Percentiles rank a stretch among this genome's conserved stretches.
phyloP scores from a whole-genome alignment of 2,329 filamentous ascomycete genomes.

The Pseudogymnoascus sp. region DNA sequence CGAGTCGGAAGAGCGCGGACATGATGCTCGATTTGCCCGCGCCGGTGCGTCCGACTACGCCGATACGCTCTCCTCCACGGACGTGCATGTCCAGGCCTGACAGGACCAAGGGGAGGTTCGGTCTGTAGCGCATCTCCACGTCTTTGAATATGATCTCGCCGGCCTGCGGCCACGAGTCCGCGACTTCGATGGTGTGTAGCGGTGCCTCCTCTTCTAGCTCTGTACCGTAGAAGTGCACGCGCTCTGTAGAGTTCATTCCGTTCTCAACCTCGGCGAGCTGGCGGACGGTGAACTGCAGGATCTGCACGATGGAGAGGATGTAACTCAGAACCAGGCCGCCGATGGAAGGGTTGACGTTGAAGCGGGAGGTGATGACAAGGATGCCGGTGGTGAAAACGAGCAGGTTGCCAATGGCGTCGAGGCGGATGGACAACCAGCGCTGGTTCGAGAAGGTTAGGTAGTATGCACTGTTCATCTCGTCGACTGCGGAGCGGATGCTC shows the following conservation, averaged over 20 bases:
- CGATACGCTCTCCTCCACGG: conserved; percentile 67
- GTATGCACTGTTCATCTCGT: conserved; percentile 90
- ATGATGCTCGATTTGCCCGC: conserved; percentile 81
- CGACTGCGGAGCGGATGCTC: conserved; percentile 65
- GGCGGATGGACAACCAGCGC: conserved; percentile 78
- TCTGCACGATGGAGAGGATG: conserved; percentile 85
- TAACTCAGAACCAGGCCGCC: conserved; percentile 86
- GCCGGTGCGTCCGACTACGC: conserved; percentile 73
- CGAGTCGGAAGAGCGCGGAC: conserved; percentile 71
- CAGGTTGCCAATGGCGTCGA: conserved; percentile 76
- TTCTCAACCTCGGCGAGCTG: conserved; percentile 95
- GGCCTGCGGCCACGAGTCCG: conserved; percentile 72
- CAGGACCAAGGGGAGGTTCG: conserved; percentile 64
- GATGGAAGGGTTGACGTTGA: conserved; percentile 76
- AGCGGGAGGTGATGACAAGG: conserved; percentile 84
- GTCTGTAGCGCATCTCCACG: conserved; percentile 72
- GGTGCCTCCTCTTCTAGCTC: conserved; percentile 85
- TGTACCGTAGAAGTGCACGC: conserved; percentile 82
- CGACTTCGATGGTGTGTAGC: conserved; percentile 65
- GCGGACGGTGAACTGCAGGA: conserved; percentile 91
- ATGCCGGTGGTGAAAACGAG: conserved; percentile 86
- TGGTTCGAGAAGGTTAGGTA: conserved; percentile 95
- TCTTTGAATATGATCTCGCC: conserved; percentile 73
- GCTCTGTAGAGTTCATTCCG: conserved; percentile 94
- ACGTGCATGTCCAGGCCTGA: conserved; percentile 66